Percentiles rank a stretch among this genome's conserved stretches.
phyloP scores from a whole-genome alignment of 306 rosid genomes.

The Castanea mollissima region DNA sequence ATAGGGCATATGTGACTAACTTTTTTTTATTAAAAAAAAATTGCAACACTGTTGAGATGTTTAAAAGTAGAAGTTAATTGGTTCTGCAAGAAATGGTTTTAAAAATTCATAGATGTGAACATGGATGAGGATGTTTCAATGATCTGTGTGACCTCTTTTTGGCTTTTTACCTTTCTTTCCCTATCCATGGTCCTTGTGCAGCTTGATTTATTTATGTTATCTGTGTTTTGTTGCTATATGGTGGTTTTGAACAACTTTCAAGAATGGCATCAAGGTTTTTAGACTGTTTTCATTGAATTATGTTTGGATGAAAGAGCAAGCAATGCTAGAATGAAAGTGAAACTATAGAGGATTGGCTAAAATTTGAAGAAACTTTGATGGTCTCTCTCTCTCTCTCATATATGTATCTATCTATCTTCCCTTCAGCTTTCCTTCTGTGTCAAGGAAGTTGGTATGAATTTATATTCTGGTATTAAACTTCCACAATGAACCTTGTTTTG shows the following conservation, averaged over 20 bases:
- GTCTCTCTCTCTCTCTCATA: background rate
- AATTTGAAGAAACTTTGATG: background rate
- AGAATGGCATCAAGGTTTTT: too few species aligned
- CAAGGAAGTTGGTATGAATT: background rate
- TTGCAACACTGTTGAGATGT: too few species aligned
- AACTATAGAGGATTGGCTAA: too few species aligned
- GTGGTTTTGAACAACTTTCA: too few species aligned
- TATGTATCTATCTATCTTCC: too few species aligned
- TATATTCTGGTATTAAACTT: background rate
- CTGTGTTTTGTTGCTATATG: too few species aligned
- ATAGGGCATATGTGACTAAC: too few species aligned
- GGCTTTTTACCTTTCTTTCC: too few species aligned
- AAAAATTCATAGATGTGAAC: background rate
- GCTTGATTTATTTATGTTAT: too few species aligned
- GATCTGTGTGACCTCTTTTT: background rate
- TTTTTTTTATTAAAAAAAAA: too few species aligned
- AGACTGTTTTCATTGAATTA: background rate
- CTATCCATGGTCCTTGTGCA: too few species aligned
- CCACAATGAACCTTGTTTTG: background rate
- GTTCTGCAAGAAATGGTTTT: background rate
- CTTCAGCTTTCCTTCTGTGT: background rate
- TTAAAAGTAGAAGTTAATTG: background rate
- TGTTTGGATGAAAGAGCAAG: background rate
- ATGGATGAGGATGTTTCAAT: background rate
- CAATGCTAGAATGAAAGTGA: too few species aligned